phyloP scores from a whole-genome alignment of 1,284 basidiomycete species.

The Porogramme epimiltina region DNA sequence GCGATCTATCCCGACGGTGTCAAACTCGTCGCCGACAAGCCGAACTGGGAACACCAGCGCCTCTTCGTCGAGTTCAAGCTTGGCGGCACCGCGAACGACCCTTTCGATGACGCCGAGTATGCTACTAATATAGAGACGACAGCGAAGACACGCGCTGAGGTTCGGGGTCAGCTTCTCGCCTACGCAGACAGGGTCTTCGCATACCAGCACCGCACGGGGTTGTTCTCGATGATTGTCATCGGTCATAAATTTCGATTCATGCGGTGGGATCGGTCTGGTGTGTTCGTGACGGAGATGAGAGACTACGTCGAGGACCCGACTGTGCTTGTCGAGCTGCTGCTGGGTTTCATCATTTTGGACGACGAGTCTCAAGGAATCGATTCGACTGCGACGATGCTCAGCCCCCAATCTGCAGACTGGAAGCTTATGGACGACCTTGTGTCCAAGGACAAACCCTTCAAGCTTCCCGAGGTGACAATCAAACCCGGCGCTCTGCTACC shows the following conservation, averaged over 20 bases:
- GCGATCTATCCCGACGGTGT: no score
- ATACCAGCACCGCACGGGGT: neutral
- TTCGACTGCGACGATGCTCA: neutral
- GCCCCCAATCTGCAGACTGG: neutral
- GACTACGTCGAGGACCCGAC: neutral
- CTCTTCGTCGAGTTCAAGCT: neutral
- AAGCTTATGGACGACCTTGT: neutral
- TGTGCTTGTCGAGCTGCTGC: neutral
- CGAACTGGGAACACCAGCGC: neutral
- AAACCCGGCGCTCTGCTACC: neutral
- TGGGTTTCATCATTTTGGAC: neutral
- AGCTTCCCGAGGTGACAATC: neutral
- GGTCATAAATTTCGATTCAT: neutral
- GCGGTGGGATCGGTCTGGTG: conserved; percentile 1
- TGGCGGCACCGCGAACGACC: neutral
- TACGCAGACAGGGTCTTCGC: neutral
- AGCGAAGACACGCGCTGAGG: neutral
- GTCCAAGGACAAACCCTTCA: no score
- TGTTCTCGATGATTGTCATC: conserved; percentile 1
- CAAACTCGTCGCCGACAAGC: neutral
- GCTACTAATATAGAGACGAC: neutral
- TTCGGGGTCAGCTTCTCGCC: neutral
- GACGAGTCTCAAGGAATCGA: neutral
- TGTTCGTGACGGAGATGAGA: neutral
- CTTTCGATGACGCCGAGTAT: neutral